phyloP scores from a whole-genome alignment of 306 rosid species.

The Vigna unguiculata region DNA sequence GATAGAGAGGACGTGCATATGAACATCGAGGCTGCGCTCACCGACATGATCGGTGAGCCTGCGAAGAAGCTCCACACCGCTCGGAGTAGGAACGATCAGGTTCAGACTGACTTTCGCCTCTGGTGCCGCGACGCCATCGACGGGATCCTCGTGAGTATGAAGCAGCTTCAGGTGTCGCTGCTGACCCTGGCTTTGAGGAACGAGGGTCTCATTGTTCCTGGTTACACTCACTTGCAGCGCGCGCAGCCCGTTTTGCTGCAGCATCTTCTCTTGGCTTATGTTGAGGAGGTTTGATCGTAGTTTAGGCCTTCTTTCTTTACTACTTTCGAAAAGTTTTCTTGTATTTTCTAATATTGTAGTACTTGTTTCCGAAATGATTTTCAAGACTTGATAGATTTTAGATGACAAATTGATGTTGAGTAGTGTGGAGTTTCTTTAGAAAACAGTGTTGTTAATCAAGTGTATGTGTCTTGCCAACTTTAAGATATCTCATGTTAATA shows the following conservation, averaged over 20 bases:
- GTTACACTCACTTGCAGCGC: constrained; percentile 91
- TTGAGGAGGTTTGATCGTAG: constrained; percentile 77
- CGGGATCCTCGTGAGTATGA: constrained; percentile 57
- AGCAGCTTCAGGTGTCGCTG: constrained; percentile 71
- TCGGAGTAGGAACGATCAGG: constrained; percentile 93
- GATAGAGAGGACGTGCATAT: constrained; percentile 97
- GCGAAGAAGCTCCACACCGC: constrained; percentile 96
- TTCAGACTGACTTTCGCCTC: constrained; percentile 73
- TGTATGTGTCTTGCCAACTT: constrained; percentile 1
- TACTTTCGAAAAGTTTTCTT: not conserved
- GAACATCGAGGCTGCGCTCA: constrained; percentile 97
- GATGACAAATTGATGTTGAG: not conserved
- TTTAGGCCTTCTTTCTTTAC: not conserved
- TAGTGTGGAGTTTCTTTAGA: not conserved
- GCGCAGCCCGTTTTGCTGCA: constrained; percentile 92
- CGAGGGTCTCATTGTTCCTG: constrained; percentile 86
- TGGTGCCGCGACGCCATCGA: constrained; percentile 97
- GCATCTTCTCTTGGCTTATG: constrained; percentile 86
- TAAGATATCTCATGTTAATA: not conserved
- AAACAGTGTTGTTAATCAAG: not conserved
- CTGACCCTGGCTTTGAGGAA: constrained; percentile 68
- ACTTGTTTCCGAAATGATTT: not conserved
- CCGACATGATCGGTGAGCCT: constrained; percentile 92
- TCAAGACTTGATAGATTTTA: not conserved
- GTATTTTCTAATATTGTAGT: not conserved